phyloP scores from a whole-genome alignment of 2,329 filamentous ascomycete species.

The Rosellinia necatrix region DNA sequence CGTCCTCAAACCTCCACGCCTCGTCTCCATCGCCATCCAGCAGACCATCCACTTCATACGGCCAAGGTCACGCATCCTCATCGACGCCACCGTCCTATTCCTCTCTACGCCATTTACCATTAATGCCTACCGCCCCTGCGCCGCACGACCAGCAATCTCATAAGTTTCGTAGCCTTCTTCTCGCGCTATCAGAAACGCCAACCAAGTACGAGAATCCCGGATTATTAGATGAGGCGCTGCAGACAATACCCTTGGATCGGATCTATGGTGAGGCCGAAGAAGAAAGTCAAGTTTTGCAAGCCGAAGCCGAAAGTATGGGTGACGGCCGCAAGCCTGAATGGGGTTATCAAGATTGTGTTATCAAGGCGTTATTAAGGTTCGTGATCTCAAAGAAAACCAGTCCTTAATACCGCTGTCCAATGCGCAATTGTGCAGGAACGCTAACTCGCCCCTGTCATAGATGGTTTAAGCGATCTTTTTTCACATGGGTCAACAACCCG shows the following conservation, averaged over 20 bases:
- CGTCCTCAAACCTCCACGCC: conserved; percentile 53
- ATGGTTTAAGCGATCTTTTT: conserved; percentile 96
- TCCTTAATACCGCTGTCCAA: conserved; percentile 9
- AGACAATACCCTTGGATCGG: conserved; percentile 83
- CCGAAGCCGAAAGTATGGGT: conserved; percentile 85
- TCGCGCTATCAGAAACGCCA: conserved; percentile 85
- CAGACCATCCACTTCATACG: conserved; percentile 52
- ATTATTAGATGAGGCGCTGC: conserved; percentile 86
- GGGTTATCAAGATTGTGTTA: conserved; percentile 97
- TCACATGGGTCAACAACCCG: conserved; percentile 96
- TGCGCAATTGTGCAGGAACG: not conserved
- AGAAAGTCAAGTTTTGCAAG: conserved; percentile 84
- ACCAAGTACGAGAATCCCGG: conserved; percentile 97
- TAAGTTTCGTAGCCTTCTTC: conserved; percentile 80
- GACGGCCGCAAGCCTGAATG: conserved; percentile 81
- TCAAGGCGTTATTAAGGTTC: conserved; percentile 82
- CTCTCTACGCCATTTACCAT: conserved; percentile 66
- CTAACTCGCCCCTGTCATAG: conserved; percentile 47
- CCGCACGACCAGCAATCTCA: conserved; percentile 67
- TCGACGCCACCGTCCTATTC: conserved; percentile 62
- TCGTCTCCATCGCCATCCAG: conserved; percentile 45
- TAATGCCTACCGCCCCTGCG: conserved; percentile 74
- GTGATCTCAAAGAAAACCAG: conserved; percentile 35
- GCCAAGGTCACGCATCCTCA: conserved; percentile 25
- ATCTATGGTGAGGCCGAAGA: conserved; percentile 95